A percentile compares a stretch with the other conserved stretches of the same genome.
These are phyloP conservation scores for Claviceps sorghi DNA, from an alignment of 2,329 filamentous ascomycete genomes.

Conservation along the genomic window DNA sequence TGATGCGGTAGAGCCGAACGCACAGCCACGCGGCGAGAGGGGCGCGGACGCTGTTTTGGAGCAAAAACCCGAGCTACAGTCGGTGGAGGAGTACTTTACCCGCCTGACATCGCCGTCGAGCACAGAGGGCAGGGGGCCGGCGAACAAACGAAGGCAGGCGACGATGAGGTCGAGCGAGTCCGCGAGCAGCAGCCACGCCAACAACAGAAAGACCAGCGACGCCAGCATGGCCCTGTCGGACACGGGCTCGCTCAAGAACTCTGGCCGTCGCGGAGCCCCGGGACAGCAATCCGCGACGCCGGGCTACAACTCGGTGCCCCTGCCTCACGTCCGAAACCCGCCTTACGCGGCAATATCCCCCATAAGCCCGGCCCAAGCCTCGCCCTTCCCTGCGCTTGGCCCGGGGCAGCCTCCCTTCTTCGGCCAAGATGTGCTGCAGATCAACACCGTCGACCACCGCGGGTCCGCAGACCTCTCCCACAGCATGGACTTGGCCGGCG, in stretches of 20 bases:
- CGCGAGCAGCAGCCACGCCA: constrained; percentile 1
- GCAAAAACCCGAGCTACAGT: constrained; percentile 80
- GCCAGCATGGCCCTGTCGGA: constrained; percentile 5
- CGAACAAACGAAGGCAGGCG: constrained; percentile 22
- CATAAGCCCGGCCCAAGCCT: constrained; percentile 34
- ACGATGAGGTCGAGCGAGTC: constrained; percentile 20
- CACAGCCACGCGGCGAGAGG: constrained; percentile 54
- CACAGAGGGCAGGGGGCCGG: constrained; percentile 23
- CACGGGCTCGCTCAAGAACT: constrained; percentile 5
- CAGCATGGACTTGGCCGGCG: constrained; percentile 60
- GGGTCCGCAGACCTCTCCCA: constrained; percentile 38
- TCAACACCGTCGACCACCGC: constrained; percentile 32
- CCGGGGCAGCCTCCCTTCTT: constrained; percentile 27
- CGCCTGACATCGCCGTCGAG: constrained; percentile 54
- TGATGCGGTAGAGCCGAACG: constrained; percentile 66
- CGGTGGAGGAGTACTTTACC: constrained; percentile 87
- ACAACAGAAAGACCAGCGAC: constrained; percentile 1
- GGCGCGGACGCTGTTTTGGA: constrained; percentile 80
- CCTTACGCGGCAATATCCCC: constrained; percentile 36
- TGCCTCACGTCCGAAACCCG: constrained; percentile 26
- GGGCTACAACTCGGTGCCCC: constrained; percentile 26
- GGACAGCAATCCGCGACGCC: constrained; percentile 11
- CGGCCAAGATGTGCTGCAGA: constrained; percentile 36
- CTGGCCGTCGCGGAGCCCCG: constrained; percentile 9
- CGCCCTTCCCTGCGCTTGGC: constrained; percentile 22